Evolutionary conservation across 306 rosid genomes (phyloP), one percentile per base, ranked within the genome.

Genomic region (Castanea sativa): DNA sequence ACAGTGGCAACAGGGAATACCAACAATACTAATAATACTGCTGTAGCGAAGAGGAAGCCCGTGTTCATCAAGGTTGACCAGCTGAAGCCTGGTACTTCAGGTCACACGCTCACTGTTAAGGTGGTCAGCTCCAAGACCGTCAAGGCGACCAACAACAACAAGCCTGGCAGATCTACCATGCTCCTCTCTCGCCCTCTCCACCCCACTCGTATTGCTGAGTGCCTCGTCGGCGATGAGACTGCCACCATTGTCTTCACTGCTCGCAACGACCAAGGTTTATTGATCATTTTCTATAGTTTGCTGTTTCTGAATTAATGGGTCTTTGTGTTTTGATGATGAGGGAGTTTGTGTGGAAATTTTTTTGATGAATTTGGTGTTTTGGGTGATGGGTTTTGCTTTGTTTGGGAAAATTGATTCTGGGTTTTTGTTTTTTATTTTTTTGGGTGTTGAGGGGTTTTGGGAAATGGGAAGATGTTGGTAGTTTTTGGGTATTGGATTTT

Each of bases 101-200:
- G 97, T 23, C 98, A 94, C 80, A 91, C 97, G 20, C 89, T 94
- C 21, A 91, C 90, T 1, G 98, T 92, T 38, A 92, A 93, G 87
- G 98, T 93, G 2, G 91, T 93, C 2, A 87, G 85, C 69, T 89
- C 91, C 9, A 74, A 83, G 72, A 69, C 75, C n/a, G 88, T 87
- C 1, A 87, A 87, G 85, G 87, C 76, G 11, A 73, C 81, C 43
- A 80, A 59, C 57, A 80, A 59, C 74, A 85, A 78, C 56, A 82
- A 77, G 49, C 79, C 87, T 19, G 88, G 79, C 16, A 92, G 97
- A 76, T 84, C 97, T 19, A 20, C 94, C 19, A 78, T 87, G 77
- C 67, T 83, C 0, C 70, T 83, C 3, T 73, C 89, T 52, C 90
- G 91, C 5, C 82, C 86, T 43, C 58, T 57, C 20, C 87, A 88